These are phyloP conservation scores for Pseudocercospora cruenta DNA, from an alignment of 2,329 filamentous ascomycete species.

Conservation along the genomic window DNA sequence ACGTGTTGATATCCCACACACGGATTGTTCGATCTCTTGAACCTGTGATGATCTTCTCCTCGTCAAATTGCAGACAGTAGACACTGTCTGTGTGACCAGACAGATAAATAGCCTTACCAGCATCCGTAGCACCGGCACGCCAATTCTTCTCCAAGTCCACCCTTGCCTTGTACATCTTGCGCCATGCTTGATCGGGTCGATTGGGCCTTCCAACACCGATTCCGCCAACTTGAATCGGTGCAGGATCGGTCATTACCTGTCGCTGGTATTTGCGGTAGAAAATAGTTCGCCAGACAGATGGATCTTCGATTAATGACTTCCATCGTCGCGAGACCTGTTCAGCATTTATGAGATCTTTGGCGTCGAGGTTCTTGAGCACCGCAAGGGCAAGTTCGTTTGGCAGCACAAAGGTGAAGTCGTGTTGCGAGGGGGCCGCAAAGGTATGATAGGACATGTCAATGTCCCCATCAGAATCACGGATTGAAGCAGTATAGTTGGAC, in stretches of 20 bases:
- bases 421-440: slow-evolving; percentile 9
- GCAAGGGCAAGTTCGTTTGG: slow-evolving; percentile 63
- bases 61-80: slow-evolving; percentile 97
- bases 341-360: slow-evolving; percentile 57
- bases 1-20: slow-evolving; percentile 91
- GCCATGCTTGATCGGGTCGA: slow-evolving; percentile 75
- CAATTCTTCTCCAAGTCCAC: slow-evolving; percentile 77
- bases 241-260: slow-evolving; percentile 49
- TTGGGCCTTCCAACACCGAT: slow-evolving; percentile 54
- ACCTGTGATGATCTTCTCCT: slow-evolving; percentile 96
- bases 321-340: slow-evolving; percentile 62
- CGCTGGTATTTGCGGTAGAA: slow-evolving; percentile 60
- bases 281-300: slow-evolving; percentile 65
- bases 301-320: slow-evolving; percentile 58
- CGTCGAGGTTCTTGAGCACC: slow-evolving; percentile 64
- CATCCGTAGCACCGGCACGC: slow-evolving; percentile 64
- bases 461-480: slow-evolving; percentile 38
- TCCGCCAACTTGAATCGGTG: slow-evolving; percentile 53
- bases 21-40: slow-evolving; percentile 94
- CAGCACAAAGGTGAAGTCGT: slow-evolving; percentile 49
- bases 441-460: slow-evolving; percentile 30
- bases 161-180: slow-evolving; percentile 78
- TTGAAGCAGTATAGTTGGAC: slow-evolving; percentile 32
- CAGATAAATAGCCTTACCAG: slow-evolving; percentile 81
- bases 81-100: slow-evolving; percentile 95